These are phyloP conservation scores for Leccinellum rugosiceps DNA, from an alignment of 768 basidiomycete genomes.

Conservation along the genomic window DNA sequence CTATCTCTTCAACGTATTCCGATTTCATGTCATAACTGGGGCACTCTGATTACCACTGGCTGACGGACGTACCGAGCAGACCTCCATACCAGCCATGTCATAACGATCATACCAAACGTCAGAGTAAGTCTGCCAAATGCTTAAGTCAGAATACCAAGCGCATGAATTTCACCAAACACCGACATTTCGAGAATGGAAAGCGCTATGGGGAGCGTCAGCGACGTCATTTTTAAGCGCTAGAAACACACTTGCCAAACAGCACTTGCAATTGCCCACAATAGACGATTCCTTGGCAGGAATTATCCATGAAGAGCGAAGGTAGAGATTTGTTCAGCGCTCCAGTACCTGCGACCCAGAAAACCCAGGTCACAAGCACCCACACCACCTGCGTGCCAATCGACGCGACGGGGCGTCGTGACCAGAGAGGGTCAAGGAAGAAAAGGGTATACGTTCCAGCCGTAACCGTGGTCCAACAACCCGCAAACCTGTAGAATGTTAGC, in stretches of 20 bases:
- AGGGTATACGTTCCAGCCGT: conserved; percentile 52
- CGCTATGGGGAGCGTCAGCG: conserved; percentile 28
- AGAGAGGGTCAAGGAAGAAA: conserved; percentile 57
- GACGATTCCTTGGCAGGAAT: conserved; percentile 39
- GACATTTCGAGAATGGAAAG: conserved; percentile 54
- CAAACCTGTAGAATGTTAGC: conserved; percentile 40
- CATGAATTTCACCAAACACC: conserved; percentile 14
- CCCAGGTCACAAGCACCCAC: conserved; percentile 58
- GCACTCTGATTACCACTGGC: conserved; percentile 26
- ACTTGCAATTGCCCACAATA: conserved; percentile 58
- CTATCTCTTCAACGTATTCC: conserved; percentile 2
- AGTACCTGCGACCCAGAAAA: conserved; percentile 58
- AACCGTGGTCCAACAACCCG: conserved; percentile 57
- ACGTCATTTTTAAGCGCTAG: no score
- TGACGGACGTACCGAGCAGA: conserved; percentile 40
- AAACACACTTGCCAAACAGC: conserved; percentile 44
- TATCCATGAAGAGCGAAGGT: conserved; percentile 40
- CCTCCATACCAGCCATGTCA: conserved; percentile 53
- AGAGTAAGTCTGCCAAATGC: conserved; percentile 38
- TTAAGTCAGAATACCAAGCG: conserved; percentile 7
- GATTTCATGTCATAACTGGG: conserved; percentile 18
- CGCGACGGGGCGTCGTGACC: conserved; percentile 49
- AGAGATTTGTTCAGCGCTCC: conserved; percentile 49
- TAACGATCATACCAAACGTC: conserved; percentile 44
- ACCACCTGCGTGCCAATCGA: conserved; percentile 59